Percentiles rank a stretch among this genome's conserved stretches.
Conservation (phyloP, 108 stramenopile genomes). For the Poteriospumella lacustris region DNA sequence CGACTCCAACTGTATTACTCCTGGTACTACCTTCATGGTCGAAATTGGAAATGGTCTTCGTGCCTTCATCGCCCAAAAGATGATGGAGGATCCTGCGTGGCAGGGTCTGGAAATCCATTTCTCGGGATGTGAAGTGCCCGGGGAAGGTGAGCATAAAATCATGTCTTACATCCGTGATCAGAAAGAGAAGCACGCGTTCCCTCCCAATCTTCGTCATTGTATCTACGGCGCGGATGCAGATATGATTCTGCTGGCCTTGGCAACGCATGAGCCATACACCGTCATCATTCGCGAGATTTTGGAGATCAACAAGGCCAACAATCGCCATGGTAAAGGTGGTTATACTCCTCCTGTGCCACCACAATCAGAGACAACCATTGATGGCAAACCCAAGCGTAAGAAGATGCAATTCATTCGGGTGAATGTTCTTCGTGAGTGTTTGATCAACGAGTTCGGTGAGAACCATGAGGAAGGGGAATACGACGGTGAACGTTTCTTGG, state of each 20-base stretch:
- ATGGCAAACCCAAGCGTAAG: conserved; percentile 80
- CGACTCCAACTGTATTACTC: conserved; percentile 31
- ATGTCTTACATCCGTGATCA: conserved; percentile 19
- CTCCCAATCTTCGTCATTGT: conserved; percentile 25
- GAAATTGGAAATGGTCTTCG: neutral
- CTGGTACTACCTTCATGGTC: conserved; percentile 16
- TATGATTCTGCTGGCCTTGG: conserved; percentile 21
- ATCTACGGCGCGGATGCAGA: conserved; percentile 28
- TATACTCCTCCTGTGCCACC: neutral
- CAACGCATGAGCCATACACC: conserved; percentile 21
- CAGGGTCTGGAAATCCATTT: neutral
- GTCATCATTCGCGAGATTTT: conserved; percentile 1
- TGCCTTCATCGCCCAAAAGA: neutral
- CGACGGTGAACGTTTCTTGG: conserved; percentile 1
- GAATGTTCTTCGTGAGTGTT: conserved; percentile 84
- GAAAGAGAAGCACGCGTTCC: neutral
- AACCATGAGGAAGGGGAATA: neutral
- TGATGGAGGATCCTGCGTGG: conserved; percentile 12
- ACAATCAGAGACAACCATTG: too few relatives aligned
- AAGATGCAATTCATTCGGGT: conserved; percentile 93
- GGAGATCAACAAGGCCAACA: neutral
- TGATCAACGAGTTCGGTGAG: conserved; percentile 73
- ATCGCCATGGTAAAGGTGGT: neutral
- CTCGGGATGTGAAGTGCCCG: conserved; percentile 21
- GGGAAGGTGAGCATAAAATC: conserved; percentile 29